phyloP scores from a whole-genome alignment of 2,329 filamentous ascomycete genomes.

The Alternaria panax region DNA sequence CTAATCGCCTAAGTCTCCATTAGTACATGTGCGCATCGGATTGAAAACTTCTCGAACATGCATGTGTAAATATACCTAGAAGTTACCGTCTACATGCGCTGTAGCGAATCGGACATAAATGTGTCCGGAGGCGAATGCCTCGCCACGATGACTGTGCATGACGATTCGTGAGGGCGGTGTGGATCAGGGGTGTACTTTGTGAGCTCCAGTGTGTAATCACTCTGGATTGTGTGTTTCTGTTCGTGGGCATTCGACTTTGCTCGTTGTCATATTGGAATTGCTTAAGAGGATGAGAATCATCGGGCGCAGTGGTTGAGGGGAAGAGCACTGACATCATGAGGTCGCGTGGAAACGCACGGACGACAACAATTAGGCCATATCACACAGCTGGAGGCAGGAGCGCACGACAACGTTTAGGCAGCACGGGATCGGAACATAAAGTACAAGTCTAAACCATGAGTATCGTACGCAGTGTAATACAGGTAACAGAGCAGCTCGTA shows the following conservation, averaged over 20 bases:
- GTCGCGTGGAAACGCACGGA: constrained; percentile 4
- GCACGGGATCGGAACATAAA: neutral
- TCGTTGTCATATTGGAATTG: neutral
- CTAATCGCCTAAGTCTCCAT: neutral
- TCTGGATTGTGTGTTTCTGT: neutral
- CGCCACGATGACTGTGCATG: constrained; percentile 6
- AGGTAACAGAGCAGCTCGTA: constrained; percentile 34
- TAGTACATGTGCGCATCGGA: neutral
- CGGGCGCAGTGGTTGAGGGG: neutral
- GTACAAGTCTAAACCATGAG: constrained; percentile 21
- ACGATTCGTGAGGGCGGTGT: neutral
- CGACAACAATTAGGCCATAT: constrained; percentile 1
- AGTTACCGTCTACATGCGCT: neutral
- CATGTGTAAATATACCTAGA: neutral
- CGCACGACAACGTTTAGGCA: neutral
- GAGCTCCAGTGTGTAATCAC: neutral
- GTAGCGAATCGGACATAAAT: neutral
- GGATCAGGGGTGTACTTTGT: neutral
- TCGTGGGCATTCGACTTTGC: neutral
- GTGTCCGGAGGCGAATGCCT: neutral
- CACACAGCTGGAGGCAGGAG: neutral
- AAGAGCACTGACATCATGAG: neutral
- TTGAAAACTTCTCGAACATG: neutral
- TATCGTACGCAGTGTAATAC: constrained; percentile 43
- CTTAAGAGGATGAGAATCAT: neutral